Conservation (phyloP, 495 filamentous ascomycete species). For the Haplographium delicatum region DNA sequence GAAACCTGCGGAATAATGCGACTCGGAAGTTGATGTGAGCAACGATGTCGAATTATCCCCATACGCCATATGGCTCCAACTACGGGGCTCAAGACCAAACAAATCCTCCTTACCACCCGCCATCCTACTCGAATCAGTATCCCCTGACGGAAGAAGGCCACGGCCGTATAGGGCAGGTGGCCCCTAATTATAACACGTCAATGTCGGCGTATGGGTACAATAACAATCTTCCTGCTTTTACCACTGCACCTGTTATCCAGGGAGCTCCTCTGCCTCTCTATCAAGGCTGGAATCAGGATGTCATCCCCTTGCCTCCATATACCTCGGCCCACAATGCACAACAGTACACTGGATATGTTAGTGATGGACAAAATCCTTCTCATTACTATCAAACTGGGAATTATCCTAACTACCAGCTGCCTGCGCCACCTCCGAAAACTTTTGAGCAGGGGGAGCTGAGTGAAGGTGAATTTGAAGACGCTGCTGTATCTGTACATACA, state of each 20-base stretch:
- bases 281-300: constrained; percentile 25
- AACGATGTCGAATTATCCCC: constrained; percentile 53
- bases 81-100: constrained; percentile 19
- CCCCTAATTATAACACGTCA: constrained; percentile 17
- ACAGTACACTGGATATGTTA: constrained; percentile 13
- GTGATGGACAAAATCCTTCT: constrained; percentile 8
- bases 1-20: too few species aligned
- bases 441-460: constrained; percentile 74
- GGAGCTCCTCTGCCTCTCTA: constrained; percentile 22
- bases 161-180: constrained; percentile 10
- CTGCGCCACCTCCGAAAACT: constrained; percentile 15
- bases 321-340: constrained; percentile 7
- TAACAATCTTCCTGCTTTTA: constrained; percentile 15
- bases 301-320: constrained; percentile 17
- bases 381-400: constrained; percentile 8
- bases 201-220: constrained; percentile 23
- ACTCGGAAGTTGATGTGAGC: too few species aligned
- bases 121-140: constrained; percentile 22
- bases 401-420: constrained; percentile 14
- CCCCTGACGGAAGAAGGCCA: constrained; percentile 9
- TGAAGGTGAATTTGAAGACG: constrained; percentile 52
- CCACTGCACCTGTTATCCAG: constrained; percentile 11
- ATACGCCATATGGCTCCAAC: constrained; percentile 43
- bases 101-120: constrained; percentile 19
- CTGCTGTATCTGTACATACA: neutral